Base-by-base conservation (phyloP, 495 filamentous ascomycete genomes). In the Aspergillus saccharolyticus region DNA sequence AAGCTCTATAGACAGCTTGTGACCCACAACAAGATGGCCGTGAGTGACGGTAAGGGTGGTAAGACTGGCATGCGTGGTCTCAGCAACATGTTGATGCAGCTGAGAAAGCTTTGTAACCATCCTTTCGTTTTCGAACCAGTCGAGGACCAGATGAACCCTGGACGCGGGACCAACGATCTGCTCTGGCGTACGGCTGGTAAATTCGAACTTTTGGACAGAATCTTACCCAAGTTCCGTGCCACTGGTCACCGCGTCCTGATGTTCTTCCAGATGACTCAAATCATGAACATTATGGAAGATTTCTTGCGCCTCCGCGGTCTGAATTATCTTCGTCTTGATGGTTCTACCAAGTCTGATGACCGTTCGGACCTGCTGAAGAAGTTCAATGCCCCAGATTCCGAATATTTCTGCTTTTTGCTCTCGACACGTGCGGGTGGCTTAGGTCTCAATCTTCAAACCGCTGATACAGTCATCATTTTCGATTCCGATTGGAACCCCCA, bases 231-330 rank as follows among this genome's bases (percentile, higher is more conserved):
- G 70, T 97, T 97, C 75, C 84, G 87, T 59, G 81, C 78, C 0
- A 89, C 90, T 4, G 88, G 89, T 39, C 94, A 98, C 81, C 87
- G 95, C 63, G 91, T 97, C 50, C 71, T 98, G 67, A 97, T 98
- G 87, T 98, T 98, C 82, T 98, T 98, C 82, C 94, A 98, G 72
- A 98, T 98, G 94, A 98, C 94, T 2, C 90, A 96, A 43, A 98
- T 98, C 66, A 98, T 98, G 94, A 96, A 98, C 71, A 98, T 98
- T 69, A 97, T 98, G 95, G 94, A 98, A 64, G 94, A 98, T 72
- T 98, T 94, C 73, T 78, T 98, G 53, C 89, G 94, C 4, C 84
- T 89, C 56, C 83, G 89, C 46, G 86, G 85, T 24, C 78, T 96
- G 60, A 74, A 84, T 54, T 98, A 96, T 69, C 80, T 98, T 44